Evolutionary conservation across 2,329 filamentous ascomycete species (phyloP), one percentile per base, ranked within the genome.

Genomic region (Ascochyta rabiei): DNA sequence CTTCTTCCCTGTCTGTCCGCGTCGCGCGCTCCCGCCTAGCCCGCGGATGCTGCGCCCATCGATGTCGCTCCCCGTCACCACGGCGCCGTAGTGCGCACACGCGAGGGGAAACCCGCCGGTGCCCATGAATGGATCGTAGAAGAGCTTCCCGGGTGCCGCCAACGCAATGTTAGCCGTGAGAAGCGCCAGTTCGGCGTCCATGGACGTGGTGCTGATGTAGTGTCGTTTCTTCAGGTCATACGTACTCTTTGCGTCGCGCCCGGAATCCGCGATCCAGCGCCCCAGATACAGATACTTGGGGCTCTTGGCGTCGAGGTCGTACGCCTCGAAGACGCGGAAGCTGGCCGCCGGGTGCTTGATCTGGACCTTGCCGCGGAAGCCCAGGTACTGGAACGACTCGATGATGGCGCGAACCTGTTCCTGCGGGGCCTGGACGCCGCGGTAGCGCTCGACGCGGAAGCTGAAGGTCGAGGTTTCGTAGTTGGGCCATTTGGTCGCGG

Each of bases 191-290:
- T 98, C 95, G 0, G 93, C 90, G 72, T 99, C 95, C 95, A 99
- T 98, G 40, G 90, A 95, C 0, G 95, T 99, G 0, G 93, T 98
- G 63, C 89, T 91, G 67, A 99, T 98, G 72, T 99, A 99, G 34
- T 84, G 83, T 24, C 95, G 82, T 76, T 96, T 96, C 81, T 99
- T 99, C 19, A 99, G 82, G 72, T 96, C 92, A 68, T 93, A 96
- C 21, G 83, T 89, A 31, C 84, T 79, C 28, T 90, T 82, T 5
- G 88, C 80, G 48, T 89, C 85, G 39, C 93, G 83, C 3, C 84
- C 84, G 2, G 89, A 88, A 12, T 79, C 78, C 2, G 82, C 87
- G 21, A 98, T 73, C 52, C 85, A 84, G 8, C 92, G 86, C 10
- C 90, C 91, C 23, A 98, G 82, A 69, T 89, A 89, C 21, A 91